Percentiles rank a stretch among this genome's conserved stretches.
These are phyloP conservation scores for Sugiyamaella xylanicola DNA, from an alignment of 1,139 yeast species.

Conservation along the genomic window DNA sequence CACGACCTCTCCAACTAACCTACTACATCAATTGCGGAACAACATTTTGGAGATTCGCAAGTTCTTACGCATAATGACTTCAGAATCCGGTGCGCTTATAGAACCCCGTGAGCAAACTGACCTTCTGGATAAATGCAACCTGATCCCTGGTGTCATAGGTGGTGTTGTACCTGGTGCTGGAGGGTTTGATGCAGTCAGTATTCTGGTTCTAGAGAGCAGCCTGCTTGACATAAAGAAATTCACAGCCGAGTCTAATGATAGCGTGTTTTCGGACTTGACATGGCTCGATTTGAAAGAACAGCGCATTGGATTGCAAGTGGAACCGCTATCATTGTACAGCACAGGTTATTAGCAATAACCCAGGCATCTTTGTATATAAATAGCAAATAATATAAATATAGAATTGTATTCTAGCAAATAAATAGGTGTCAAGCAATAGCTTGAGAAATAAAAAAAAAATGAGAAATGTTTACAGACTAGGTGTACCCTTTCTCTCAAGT, in stretches of 20 bases:
- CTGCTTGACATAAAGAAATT: constrained; percentile 45
- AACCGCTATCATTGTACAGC: constrained; percentile 21
- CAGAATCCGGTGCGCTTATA: constrained; percentile 74
- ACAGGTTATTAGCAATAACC: no score
- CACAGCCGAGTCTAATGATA: constrained; percentile 37
- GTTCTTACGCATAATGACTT: constrained; percentile 61
- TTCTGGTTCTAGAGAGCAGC: constrained; percentile 58
- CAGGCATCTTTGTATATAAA: constrained; percentile 8
- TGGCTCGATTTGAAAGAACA: constrained; percentile 44
- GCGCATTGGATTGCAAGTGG: constrained; percentile 38
- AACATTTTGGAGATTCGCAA: constrained; percentile 53
- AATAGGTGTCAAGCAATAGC: neutral
- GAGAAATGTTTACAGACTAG: neutral
- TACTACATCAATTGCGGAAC: constrained; percentile 30
- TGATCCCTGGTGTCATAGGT: constrained; percentile 74
- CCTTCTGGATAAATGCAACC: constrained; percentile 62
- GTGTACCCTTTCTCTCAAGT: neutral
- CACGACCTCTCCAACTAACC: constrained; percentile 2
- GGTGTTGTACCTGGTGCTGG: constrained; percentile 99
- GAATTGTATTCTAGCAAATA: constrained; percentile 1
- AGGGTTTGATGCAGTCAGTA: constrained; percentile 88
- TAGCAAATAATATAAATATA: constrained; percentile 6
- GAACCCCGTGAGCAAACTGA: constrained; percentile 80
- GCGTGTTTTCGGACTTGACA: constrained; percentile 31
- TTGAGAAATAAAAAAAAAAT: neutral